Conservation (phyloP, 83 land plant genomes). For the Picea engelmannii region DNA sequence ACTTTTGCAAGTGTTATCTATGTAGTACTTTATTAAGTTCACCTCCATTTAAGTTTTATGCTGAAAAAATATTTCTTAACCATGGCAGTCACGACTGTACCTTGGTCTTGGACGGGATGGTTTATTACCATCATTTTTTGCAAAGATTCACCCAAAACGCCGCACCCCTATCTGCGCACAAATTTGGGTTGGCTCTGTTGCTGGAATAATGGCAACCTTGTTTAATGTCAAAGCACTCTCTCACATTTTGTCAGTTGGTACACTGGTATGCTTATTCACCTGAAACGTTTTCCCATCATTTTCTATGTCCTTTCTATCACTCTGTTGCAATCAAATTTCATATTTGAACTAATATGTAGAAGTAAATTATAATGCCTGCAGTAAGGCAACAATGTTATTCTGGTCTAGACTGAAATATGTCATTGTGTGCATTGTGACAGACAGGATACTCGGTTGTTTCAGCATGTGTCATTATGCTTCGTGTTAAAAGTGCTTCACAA, state of each 20-base stretch:
- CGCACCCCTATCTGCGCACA: constrained; percentile 92
- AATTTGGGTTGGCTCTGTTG: constrained; percentile 90
- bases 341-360: background rate
- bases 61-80: background rate
- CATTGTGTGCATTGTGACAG: constrained; percentile 34
- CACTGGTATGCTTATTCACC: constrained; percentile 58
- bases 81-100: constrained; percentile 85
- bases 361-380: background rate
- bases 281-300: background rate
- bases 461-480: constrained; percentile 79
- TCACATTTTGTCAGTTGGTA: constrained; percentile 93
- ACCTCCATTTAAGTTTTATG: background rate
- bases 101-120: constrained; percentile 99
- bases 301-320: background rate
- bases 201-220: constrained; percentile 72
- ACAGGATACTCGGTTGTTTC: constrained; percentile 92
- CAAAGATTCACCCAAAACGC: constrained; percentile 59
- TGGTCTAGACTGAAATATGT: background rate
- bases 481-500: constrained; percentile 50
- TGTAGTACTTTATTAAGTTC: constrained; percentile 16
- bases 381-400: background rate
- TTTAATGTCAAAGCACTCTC: constrained; percentile 86
- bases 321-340: background rate
- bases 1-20: constrained; percentile 1
- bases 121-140: constrained; percentile 82